phyloP scores from a whole-genome alignment of 2,329 filamentous ascomycete genomes.

The Onygena corvina region DNA sequence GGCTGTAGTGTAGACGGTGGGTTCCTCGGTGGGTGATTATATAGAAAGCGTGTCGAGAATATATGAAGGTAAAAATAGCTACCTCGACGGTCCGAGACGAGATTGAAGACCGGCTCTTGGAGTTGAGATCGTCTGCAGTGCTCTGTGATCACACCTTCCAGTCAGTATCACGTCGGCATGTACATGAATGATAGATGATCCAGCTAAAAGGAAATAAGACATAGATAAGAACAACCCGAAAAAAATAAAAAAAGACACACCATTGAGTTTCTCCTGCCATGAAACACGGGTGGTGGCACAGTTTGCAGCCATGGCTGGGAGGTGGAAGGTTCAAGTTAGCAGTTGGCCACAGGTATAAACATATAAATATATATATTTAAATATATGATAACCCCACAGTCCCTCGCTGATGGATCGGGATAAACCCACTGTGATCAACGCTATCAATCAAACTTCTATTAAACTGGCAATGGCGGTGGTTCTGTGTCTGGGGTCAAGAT shows the following conservation, averaged over 20 bases:
- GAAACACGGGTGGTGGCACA: constrained; percentile 19
- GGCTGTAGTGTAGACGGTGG: background rate
- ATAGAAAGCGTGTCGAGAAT: constrained; percentile 10
- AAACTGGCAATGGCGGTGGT: background rate
- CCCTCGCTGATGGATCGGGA: background rate
- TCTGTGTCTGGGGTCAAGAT: background rate
- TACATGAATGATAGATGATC: too few relatives aligned
- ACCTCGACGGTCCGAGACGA: constrained; percentile 66
- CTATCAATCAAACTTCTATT: background rate
- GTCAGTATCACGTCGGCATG: too few relatives aligned
- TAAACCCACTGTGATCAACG: constrained; percentile 3
- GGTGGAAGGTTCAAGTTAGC: background rate
- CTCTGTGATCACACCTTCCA: constrained; percentile 33
- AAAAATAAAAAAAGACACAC: constrained; percentile 30
- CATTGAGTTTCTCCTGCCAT: constrained; percentile 49
- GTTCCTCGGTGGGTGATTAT: background rate
- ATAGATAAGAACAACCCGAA: background rate
- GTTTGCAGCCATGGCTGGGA: constrained; percentile 19
- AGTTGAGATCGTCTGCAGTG: constrained; percentile 46
- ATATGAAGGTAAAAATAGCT: constrained; percentile 18
- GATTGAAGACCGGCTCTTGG: constrained; percentile 50
- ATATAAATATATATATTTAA: too few relatives aligned
- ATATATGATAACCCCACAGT: background rate
- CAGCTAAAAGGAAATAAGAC: too few relatives aligned
- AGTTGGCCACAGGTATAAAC: too few relatives aligned